A percentile compares a stretch with the other conserved stretches of the same genome.
Evolutionary conservation across 106 monocot genomes (phyloP).

Genomic region (Iris macrosiphon): DNA sequence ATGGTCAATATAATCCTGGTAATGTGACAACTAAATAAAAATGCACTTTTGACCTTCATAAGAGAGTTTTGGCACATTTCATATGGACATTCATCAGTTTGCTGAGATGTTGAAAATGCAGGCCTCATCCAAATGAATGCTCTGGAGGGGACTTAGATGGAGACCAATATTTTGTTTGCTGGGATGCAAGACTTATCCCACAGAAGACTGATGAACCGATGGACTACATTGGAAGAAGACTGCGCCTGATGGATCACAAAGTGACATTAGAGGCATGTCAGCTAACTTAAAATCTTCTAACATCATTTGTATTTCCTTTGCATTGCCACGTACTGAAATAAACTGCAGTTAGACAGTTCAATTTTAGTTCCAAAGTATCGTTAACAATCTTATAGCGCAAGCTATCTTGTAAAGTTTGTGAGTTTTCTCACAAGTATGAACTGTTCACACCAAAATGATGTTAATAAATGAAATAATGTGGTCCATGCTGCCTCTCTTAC

Average conservation of each 20-base stretch:
- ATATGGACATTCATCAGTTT: too few relatives aligned
- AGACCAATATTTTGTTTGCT: conserved; percentile 73
- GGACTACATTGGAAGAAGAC: conserved; percentile 78
- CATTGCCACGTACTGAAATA: too few relatives aligned
- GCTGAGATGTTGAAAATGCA: too few relatives aligned
- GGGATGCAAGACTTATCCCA: conserved; percentile 88
- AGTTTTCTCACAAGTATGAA: neutral
- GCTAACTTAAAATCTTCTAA: neutral
- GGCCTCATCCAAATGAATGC: conserved; percentile 99
- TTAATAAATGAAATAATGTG: neutral
- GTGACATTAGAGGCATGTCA: conserved; percentile 66
- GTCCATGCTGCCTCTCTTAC: too few relatives aligned
- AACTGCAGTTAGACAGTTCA: too few relatives aligned
- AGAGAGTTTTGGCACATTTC: too few relatives aligned
- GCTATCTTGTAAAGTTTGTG: neutral
- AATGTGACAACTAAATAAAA: too few relatives aligned
- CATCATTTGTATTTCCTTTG: neutral
- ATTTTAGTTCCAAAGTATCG: neutral
- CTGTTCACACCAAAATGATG: neutral
- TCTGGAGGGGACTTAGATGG: conserved; percentile 99
- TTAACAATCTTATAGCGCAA: neutral
- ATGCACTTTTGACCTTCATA: too few relatives aligned
- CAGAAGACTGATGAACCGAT: conserved; percentile 50
- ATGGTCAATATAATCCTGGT: too few relatives aligned
- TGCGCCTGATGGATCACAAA: conserved; percentile 77